Evolutionary conservation across 2,329 filamentous ascomycete species (phyloP).

Genomic region (Fonsecaea erecta): DNA sequence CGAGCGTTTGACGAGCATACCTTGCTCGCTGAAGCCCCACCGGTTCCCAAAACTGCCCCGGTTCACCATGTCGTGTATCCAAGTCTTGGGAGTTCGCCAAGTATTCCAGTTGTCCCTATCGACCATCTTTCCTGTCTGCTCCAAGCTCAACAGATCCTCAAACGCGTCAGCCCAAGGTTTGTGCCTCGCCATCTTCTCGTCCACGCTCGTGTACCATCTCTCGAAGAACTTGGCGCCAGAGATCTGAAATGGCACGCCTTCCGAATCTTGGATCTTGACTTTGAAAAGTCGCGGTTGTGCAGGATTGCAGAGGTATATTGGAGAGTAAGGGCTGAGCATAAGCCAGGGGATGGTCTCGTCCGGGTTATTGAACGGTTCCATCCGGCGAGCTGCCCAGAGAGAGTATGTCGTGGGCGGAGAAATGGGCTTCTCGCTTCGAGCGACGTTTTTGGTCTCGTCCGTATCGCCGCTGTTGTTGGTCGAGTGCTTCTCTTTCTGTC

Average conservation of each 20-base stretch:
- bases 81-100: constrained; percentile 42
- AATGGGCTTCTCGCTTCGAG: not conserved
- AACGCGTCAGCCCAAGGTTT: constrained; percentile 62
- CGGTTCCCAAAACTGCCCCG: constrained; percentile 49
- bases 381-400: constrained; percentile 20
- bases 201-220: constrained; percentile 38
- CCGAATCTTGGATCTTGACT: constrained; percentile 30
- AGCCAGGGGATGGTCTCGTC: constrained; percentile 48
- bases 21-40: constrained; percentile 41
- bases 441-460: not conserved
- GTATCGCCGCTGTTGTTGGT: not conserved
- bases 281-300: constrained; percentile 30
- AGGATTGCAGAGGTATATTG: constrained; percentile 43
- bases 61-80: constrained; percentile 48
- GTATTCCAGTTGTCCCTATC: constrained; percentile 40
- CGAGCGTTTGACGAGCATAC: constrained; percentile 25
- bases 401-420: constrained; percentile 24
- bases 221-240: constrained; percentile 31
- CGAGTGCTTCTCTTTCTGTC: constrained; percentile 17
- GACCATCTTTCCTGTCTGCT: constrained; percentile 51
- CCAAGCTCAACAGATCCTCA: constrained; percentile 61
- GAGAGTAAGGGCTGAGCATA: constrained; percentile 60
- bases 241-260: constrained; percentile 28
- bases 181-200: constrained; percentile 42
- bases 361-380: constrained; percentile 43